Conservation (phyloP, 768 basidiomycete genomes). For the Panaeolus cyanescens region DNA sequence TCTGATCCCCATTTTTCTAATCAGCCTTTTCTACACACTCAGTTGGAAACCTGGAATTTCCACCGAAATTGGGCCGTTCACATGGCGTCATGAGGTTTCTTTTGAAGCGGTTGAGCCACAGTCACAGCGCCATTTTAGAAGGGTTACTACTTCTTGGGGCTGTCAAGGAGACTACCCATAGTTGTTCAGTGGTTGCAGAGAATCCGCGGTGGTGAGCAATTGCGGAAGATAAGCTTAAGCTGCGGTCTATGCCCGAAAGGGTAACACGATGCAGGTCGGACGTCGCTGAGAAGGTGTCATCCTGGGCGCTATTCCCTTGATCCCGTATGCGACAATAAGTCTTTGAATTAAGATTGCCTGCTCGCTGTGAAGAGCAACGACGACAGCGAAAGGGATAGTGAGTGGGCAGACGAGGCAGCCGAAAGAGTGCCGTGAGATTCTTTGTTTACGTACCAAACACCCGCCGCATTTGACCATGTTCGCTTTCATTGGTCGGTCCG, state of each 20-base stretch:
- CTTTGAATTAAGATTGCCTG: background rate
- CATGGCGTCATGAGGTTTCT: background rate
- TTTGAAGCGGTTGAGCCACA: background rate
- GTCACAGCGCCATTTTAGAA: background rate
- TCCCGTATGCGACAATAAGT: background rate
- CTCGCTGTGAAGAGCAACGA: background rate
- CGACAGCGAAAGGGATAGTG: background rate
- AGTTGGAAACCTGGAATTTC: background rate
- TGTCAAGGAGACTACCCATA: background rate
- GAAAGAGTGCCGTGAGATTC: conserved; percentile 2
- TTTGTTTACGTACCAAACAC: conserved; percentile 3
- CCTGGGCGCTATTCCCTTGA: background rate
- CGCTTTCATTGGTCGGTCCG: conserved; percentile 4
- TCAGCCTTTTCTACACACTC: no score
- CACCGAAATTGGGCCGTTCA: background rate
- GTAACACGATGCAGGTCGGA: conserved; percentile 2
- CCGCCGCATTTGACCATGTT: conserved; percentile 3
- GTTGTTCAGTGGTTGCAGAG: background rate
- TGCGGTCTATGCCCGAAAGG: conserved; percentile 4
- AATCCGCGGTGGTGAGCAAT: background rate
- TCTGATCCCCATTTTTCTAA: no score
- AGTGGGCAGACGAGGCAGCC: background rate
- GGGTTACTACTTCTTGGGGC: background rate
- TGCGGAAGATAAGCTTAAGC: conserved; percentile 1
- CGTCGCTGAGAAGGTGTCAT: conserved; percentile 1